Evolutionary conservation across 1,139 yeast genomes (phyloP).

Genomic region (Lodderomyces metapsilosis): DNA sequence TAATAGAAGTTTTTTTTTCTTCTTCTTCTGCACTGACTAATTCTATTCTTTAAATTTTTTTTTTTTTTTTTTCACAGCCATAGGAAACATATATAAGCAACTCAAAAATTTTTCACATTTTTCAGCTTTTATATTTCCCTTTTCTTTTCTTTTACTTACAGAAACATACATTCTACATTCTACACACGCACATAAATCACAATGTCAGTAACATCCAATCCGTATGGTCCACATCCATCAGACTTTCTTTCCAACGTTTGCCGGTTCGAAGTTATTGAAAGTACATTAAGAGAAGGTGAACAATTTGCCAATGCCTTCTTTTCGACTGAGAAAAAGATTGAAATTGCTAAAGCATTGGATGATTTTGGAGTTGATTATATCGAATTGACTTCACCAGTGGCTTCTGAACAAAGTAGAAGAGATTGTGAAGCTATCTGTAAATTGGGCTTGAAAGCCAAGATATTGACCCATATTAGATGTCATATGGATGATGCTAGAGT

Average conservation of each 20-base stretch:
- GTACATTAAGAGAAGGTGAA: constrained; percentile 97
- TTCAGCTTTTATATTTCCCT: background rate
- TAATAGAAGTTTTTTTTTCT: background rate
- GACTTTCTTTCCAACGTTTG: constrained; percentile 89
- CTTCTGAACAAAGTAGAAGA: constrained; percentile 86
- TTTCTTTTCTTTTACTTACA: background rate
- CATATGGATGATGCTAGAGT: constrained; percentile 98
- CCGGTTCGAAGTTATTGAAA: constrained; percentile 88
- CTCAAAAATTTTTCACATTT: constrained; percentile 7
- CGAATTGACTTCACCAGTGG: constrained; percentile 96
- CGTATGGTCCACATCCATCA: constrained; percentile 94
- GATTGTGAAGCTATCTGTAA: constrained; percentile 99
- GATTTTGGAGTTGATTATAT: constrained; percentile 98
- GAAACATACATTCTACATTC: background rate
- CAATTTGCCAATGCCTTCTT: constrained; percentile 98
- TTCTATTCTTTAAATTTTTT: background rate
- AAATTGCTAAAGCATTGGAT: constrained; percentile 95
- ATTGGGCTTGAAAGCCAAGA: constrained; percentile 92
- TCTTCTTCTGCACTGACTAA: background rate
- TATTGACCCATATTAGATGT: constrained; percentile 89
- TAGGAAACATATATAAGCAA: background rate
- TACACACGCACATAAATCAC: background rate
- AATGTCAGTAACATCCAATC: constrained; percentile 43
- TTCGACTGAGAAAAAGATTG: constrained; percentile 92
- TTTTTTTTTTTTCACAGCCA: background rate